These are phyloP conservation scores for Pseudocercospora vitis DNA, from an alignment of 2,329 filamentous ascomycete species.

Conservation along the genomic window DNA sequence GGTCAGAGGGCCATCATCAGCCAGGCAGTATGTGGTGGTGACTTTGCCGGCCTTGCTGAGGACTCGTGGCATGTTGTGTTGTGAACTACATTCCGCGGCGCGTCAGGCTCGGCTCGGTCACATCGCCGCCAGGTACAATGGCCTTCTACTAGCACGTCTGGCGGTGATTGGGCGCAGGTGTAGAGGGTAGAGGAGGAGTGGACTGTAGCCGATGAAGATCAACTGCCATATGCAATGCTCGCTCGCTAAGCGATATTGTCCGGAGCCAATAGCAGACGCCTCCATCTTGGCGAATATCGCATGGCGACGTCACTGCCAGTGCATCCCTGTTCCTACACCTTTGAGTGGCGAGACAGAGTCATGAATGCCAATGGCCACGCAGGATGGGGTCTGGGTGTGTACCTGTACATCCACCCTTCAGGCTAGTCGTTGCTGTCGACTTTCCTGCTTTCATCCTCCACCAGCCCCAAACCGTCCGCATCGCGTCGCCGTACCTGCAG, in stretches of 20 bases:
- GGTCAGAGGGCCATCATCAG: background rate
- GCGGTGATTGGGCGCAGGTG: constrained; percentile 3
- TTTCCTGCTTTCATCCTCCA: background rate
- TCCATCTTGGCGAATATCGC: too few species aligned
- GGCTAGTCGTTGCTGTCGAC: too few species aligned
- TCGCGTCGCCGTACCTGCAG: background rate
- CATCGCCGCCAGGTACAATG: background rate
- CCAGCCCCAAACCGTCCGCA: background rate
- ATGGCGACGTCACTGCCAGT: background rate
- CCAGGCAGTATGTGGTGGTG: background rate
- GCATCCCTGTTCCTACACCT: too few species aligned
- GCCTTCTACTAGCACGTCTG: background rate
- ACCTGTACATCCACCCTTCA: too few species aligned
- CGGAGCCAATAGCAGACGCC: too few species aligned
- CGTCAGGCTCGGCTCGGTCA: constrained; percentile 1
- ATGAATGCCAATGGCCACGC: too few species aligned
- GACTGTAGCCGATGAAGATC: background rate
- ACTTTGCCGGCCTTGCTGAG: constrained; percentile 3
- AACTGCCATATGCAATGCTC: too few species aligned
- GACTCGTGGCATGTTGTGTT: constrained; percentile 4
- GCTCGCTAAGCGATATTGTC: too few species aligned
- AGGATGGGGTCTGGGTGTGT: too few species aligned
- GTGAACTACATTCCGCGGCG: too few species aligned
- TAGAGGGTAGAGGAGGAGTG: constrained; percentile 1
- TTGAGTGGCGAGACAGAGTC: too few species aligned